These are phyloP conservation scores for Cladophialophora exuberans DNA, from an alignment of 2,329 filamentous ascomycete genomes.

Conservation along the genomic window DNA sequence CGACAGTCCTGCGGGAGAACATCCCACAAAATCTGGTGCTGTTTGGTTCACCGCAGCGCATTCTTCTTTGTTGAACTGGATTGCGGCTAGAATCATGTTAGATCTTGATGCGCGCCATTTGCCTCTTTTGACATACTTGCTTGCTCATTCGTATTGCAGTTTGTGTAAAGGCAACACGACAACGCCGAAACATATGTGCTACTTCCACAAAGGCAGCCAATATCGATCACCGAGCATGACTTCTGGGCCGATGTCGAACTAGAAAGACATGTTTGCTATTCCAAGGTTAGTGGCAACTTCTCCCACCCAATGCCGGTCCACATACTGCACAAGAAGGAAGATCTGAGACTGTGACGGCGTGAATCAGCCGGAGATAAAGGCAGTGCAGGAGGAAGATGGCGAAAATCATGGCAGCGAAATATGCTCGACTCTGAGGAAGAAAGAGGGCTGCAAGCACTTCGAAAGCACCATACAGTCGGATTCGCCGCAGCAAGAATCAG, in stretches of 20 bases:
- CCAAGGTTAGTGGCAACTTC: slow-evolving; percentile 9
- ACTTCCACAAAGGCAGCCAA: slow-evolving; percentile 33
- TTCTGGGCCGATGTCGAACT: slow-evolving; percentile 31
- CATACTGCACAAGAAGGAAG: slow-evolving; percentile 32
- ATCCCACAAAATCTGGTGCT: slow-evolving; percentile 35
- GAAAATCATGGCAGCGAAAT: slow-evolving; percentile 22
- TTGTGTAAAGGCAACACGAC: slow-evolving; percentile 34
- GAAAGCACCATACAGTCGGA: slow-evolving; percentile 18
- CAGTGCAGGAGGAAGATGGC: slow-evolving; percentile 7
- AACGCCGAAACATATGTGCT: slow-evolving; percentile 31
- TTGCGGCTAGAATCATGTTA: slow-evolving; percentile 27
- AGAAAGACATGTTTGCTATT: slow-evolving; percentile 32
- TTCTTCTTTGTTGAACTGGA: slow-evolving; percentile 35
- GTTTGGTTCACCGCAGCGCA: slow-evolving; percentile 34
- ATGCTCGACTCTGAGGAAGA: not conserved
- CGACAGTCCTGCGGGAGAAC: slow-evolving; percentile 30
- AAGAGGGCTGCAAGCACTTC: slow-evolving; percentile 1
- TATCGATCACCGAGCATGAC: slow-evolving; percentile 33
- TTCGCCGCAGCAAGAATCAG: not conserved
- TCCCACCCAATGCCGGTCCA: not conserved
- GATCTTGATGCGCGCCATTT: not conserved
- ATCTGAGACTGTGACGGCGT: slow-evolving; percentile 27
- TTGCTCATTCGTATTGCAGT: slow-evolving; percentile 31
- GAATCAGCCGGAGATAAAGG: slow-evolving; percentile 8
- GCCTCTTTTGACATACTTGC: slow-evolving; percentile 24